A percentile compares a stretch with the other conserved stretches of the same genome.
Evolutionary conservation across 495 filamentous ascomycete species (phyloP).

Genomic region (Astrothelium macrocarpum): DNA sequence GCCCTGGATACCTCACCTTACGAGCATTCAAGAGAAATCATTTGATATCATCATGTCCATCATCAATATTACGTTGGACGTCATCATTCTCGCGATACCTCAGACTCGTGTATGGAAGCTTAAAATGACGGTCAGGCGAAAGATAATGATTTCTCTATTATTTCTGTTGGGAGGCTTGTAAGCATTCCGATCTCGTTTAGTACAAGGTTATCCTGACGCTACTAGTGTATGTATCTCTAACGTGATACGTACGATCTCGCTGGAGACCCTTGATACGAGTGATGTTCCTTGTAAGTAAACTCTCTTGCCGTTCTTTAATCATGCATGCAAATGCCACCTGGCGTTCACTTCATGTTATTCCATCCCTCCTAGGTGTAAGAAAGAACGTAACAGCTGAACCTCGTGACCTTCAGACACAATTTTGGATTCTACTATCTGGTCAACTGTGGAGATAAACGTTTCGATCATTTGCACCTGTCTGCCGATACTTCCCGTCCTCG

Average conservation of each 20-base stretch:
- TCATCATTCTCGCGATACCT: constrained; percentile 10
- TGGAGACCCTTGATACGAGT: constrained; percentile 1
- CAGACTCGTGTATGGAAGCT: constrained; percentile 12
- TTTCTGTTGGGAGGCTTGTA: constrained; percentile 6
- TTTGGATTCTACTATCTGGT: constrained; percentile 8
- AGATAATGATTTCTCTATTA: constrained; percentile 10
- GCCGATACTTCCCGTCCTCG: not conserved
- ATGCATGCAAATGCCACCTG: not conserved
- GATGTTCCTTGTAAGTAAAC: constrained; percentile 9
- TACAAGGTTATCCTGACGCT: not conserved
- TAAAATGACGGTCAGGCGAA: constrained; percentile 4
- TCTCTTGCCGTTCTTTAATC: not conserved
- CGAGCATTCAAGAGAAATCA: constrained; percentile 7
- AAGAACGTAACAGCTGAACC: not conserved
- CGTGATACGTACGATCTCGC: not conserved
- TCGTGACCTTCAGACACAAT: constrained; percentile 10
- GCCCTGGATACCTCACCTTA: constrained; percentile 5
- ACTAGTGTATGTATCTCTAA: not conserved
- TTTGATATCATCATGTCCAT: constrained; percentile 10
- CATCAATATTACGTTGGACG: constrained; percentile 11
- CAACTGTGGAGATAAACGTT: constrained; percentile 11
- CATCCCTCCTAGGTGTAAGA: not conserved
- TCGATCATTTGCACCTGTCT: constrained; percentile 11
- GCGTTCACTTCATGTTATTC: not conserved
- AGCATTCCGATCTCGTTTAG: constrained; percentile 4